Conservation (phyloP, 2,329 filamentous ascomycete species). For the Ilyonectria sp. region DNA sequence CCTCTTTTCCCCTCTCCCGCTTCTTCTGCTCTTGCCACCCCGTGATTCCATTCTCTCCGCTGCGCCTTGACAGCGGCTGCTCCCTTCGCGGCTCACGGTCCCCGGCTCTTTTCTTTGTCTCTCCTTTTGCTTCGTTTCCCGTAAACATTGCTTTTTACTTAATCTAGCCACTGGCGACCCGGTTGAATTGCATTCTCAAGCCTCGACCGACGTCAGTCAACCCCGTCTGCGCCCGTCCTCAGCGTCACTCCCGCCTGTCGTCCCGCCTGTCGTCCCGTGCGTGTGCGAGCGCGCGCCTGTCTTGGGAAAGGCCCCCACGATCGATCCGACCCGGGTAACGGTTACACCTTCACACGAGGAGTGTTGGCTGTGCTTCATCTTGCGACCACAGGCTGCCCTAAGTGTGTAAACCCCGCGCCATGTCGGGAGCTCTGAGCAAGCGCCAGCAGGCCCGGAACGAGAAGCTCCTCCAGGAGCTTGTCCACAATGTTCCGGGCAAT, state of each 20-base stretch:
- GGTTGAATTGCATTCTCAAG: conserved; percentile 21
- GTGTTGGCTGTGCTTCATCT: conserved; percentile 25
- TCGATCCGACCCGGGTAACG: conserved; percentile 35
- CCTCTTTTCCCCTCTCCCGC: conserved; percentile 34
- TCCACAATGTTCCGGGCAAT: conserved; percentile 88
- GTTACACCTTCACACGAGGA: conserved; percentile 37
- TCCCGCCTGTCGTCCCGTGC: conserved; percentile 28
- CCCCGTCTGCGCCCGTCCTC: conserved; percentile 14
- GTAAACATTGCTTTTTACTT: conserved; percentile 40
- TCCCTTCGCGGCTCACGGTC: conserved; percentile 23
- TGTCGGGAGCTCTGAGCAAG: conserved; percentile 88
- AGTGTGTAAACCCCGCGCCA: conserved; percentile 54
- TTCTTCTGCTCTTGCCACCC: conserved; percentile 7
- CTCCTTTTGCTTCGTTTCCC: conserved; percentile 34
- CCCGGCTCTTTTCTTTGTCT: conserved; percentile 37
- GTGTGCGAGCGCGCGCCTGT: conserved; percentile 29
- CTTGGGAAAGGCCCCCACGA: conserved; percentile 28
- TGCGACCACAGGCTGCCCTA: conserved; percentile 13
- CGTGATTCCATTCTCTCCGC: conserved; percentile 27
- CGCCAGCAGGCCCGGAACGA: conserved; percentile 98
- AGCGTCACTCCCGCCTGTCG: background rate
- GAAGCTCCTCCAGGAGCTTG: conserved; percentile 89
- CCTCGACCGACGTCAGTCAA: conserved; percentile 31
- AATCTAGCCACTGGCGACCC: conserved; percentile 28
- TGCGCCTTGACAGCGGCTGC: conserved; percentile 34